Evolutionary conservation across 1,139 yeast species (phyloP).

Genomic region (Petasospora rhodanensis): DNA sequence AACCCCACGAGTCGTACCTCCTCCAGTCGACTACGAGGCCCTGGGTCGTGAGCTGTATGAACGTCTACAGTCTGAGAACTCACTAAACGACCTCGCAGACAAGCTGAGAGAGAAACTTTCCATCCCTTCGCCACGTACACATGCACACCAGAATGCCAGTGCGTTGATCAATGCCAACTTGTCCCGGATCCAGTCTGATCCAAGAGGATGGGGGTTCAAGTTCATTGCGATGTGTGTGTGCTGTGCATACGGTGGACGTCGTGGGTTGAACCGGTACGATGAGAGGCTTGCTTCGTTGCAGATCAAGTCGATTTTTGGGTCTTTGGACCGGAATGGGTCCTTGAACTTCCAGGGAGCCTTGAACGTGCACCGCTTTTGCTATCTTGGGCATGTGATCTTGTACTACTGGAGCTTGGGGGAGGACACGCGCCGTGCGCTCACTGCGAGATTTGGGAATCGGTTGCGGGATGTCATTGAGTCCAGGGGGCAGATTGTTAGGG

Average conservation of each 20-base stretch:
- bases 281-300: background rate
- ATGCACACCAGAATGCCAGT: no score
- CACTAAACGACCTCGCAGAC: no score
- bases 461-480: background rate
- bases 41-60: no score
- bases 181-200: background rate
- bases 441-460: constrained; percentile 7
- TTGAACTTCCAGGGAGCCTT: background rate
- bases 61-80: no score
- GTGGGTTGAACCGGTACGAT: constrained; percentile 1
- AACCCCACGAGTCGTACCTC: no score
- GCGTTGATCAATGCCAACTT: no score
- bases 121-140: no score
- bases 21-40: no score
- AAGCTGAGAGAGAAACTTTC: no score
- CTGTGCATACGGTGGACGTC: constrained; percentile 16
- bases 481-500: background rate
- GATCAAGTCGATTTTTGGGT: background rate
- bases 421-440: constrained; percentile 1
- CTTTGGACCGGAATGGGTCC: background rate
- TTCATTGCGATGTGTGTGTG: constrained; percentile 9
- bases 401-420: constrained; percentile 8
- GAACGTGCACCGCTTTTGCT: constrained; percentile 7
- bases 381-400: constrained; percentile 11
- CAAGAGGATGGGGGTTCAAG: constrained; percentile 7